Evolutionary conservation across 441 rosid species (phyloP).

Genomic region (Erodium texanum): DNA sequence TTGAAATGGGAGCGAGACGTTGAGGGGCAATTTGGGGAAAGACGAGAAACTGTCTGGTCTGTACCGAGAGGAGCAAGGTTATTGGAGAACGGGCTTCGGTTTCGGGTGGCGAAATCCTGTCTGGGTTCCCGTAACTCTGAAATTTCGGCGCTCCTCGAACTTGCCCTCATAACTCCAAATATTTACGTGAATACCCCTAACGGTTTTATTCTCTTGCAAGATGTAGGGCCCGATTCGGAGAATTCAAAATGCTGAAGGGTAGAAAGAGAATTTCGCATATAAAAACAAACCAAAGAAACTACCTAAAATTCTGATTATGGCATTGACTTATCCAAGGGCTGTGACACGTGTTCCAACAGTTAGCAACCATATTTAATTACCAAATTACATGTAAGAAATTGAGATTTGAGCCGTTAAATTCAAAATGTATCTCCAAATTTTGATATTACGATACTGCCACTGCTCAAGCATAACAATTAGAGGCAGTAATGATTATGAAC

Average conservation of each 20-base stretch:
- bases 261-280: not conserved
- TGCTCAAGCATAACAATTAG: not conserved
- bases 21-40: not conserved
- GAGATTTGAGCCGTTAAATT: conserved; percentile 2
- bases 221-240: conserved; percentile 24
- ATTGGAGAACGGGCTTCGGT: conserved; percentile 23
- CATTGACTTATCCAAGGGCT: conserved; percentile 3
- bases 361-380: not conserved
- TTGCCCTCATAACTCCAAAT: conserved; percentile 2
- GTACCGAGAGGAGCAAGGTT: conserved; percentile 15
- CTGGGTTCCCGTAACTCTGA: conserved; percentile 28
- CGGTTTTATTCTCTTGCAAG: conserved; percentile 41
- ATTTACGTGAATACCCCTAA: conserved; percentile 45
- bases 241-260: conserved; percentile 18
- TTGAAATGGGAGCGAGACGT: not conserved
- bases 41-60: conserved; percentile 15
- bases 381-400: not conserved
- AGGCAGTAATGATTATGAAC: conserved; percentile 5
- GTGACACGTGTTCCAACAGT: conserved; percentile 2
- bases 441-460: not conserved
- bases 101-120: conserved; percentile 42
- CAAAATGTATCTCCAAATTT: no score
- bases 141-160: conserved; percentile 43
- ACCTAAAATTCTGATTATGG: conserved; percentile 5
- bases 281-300: not conserved